phyloP scores from a whole-genome alignment of 495 filamentous ascomycete species.

The Elasticomyces elasticus region DNA sequence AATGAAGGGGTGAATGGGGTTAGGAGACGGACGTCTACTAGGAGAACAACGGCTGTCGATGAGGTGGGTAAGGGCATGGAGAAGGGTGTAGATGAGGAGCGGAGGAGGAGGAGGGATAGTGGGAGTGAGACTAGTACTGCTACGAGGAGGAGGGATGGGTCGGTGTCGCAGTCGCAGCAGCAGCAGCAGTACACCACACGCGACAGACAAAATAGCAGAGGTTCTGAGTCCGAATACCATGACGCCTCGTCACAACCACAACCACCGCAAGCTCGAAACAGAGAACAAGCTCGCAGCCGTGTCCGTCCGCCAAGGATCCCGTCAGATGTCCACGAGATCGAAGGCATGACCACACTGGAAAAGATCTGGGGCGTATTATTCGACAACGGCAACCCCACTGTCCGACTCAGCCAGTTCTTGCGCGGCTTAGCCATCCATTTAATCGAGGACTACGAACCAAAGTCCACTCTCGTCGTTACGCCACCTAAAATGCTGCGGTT shows the following conservation, averaged over 20 bases:
- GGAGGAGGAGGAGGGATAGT: constrained; percentile 2
- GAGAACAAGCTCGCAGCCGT: constrained; percentile 34
- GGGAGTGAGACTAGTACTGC: neutral
- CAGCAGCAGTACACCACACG: no score
- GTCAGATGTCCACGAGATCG: constrained; percentile 33
- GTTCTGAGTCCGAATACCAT: neutral
- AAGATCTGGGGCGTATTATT: constrained; percentile 71
- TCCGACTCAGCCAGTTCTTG: constrained; percentile 60
- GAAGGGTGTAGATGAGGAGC: constrained; percentile 5
- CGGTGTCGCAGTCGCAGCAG: neutral
- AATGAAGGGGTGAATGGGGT: neutral
- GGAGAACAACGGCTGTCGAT: no score
- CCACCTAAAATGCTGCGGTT: constrained; percentile 72
- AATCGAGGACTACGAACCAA: constrained; percentile 70
- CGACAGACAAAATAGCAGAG: constrained; percentile 10
- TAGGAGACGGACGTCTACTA: neutral
- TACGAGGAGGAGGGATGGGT: no score
- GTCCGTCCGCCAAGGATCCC: constrained; percentile 33
- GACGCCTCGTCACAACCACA: no score
- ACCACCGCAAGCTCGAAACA: no score
- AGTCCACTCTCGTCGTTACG: constrained; percentile 66
- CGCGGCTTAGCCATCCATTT: constrained; percentile 69
- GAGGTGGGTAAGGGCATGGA: neutral
- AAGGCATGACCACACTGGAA: constrained; percentile 56
- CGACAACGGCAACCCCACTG: constrained; percentile 57